phyloP scores from a whole-genome alignment of 1,284 basidiomycete genomes.

The Fomes fomentarius region DNA sequence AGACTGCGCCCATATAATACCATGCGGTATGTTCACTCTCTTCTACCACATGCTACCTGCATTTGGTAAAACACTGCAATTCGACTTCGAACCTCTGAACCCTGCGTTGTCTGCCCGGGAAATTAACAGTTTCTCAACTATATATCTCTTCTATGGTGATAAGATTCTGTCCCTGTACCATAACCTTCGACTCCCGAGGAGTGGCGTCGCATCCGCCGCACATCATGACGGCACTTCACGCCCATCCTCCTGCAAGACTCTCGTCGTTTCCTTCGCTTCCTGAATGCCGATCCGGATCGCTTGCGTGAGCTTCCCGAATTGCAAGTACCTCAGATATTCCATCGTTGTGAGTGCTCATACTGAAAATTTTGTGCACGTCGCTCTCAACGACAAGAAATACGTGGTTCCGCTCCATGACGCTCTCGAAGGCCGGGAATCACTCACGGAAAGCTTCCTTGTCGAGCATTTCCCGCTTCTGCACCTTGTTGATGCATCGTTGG shows the following conservation, averaged over 20 bases:
- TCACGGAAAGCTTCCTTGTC: slow-evolving; percentile 16
- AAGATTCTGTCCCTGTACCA: too few species aligned
- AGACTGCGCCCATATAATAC: too few species aligned
- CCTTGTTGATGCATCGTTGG: slow-evolving; percentile 19
- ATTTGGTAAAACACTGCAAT: too few species aligned
- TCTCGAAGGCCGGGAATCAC: slow-evolving; percentile 7
- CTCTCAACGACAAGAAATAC: slow-evolving; percentile 22
- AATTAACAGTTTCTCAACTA: too few species aligned
- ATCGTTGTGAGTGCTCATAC: background rate
- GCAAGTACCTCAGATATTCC: background rate
- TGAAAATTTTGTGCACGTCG: slow-evolving; percentile 17
- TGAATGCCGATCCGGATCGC: slow-evolving; percentile 4
- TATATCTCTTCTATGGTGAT: too few species aligned
- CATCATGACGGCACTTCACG: slow-evolving; percentile 7
- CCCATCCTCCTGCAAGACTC: slow-evolving; percentile 3
- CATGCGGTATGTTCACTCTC: too few species aligned
- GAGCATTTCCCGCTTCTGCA: slow-evolving; percentile 20
- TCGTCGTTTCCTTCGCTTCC: slow-evolving; percentile 8
- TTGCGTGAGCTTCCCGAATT: slow-evolving; percentile 4
- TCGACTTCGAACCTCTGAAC: too few species aligned
- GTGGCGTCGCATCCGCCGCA: slow-evolving; percentile 10
- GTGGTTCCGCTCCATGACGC: slow-evolving; percentile 7
- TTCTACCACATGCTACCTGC: too few species aligned
- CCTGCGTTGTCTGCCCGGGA: too few species aligned
- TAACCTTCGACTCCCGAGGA: too few species aligned